Percentiles rank a stretch among this genome's conserved stretches.
These are phyloP conservation scores for Ophioceras dolichostomum DNA, from an alignment of 2,329 filamentous ascomycete species.

Conservation along the genomic window DNA sequence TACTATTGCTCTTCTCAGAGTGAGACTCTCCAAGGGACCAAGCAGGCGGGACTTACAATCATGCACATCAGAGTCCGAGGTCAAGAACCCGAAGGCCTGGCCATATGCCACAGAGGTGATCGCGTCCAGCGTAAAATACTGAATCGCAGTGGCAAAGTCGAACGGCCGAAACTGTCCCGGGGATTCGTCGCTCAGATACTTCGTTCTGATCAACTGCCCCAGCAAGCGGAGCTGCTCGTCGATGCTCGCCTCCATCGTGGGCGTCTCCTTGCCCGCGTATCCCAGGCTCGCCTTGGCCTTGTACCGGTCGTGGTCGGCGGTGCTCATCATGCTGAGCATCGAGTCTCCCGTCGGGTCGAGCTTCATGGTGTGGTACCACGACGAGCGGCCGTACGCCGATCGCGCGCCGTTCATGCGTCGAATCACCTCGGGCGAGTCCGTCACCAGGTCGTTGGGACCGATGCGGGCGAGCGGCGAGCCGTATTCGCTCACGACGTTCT, in stretches of 20 bases:
- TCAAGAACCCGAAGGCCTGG: slow-evolving; percentile 28
- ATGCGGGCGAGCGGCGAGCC: slow-evolving; percentile 17
- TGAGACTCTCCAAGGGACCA: too few relatives aligned
- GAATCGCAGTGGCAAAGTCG: slow-evolving; percentile 29
- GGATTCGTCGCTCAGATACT: slow-evolving; percentile 7
- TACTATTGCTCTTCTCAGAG: too few relatives aligned
- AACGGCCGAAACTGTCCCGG: slow-evolving; percentile 13
- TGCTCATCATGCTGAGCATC: slow-evolving; percentile 28
- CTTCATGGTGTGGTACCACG: slow-evolving; percentile 31
- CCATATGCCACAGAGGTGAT: slow-evolving; percentile 36
- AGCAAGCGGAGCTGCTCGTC: slow-evolving; percentile 10
- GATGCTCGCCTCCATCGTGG: slow-evolving; percentile 12
- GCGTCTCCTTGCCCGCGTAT: slow-evolving; percentile 16
- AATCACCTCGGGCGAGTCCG: slow-evolving; percentile 18
- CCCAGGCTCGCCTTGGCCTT: slow-evolving; percentile 13
- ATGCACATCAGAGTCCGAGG: slow-evolving; percentile 27
- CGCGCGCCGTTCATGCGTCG: slow-evolving; percentile 16
- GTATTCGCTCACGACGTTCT: slow-evolving; percentile 10
- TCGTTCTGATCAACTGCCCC: slow-evolving; percentile 7
- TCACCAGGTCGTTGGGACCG: slow-evolving; percentile 22
- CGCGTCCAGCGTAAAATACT: slow-evolving; percentile 37
- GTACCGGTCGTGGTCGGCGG: slow-evolving; percentile 14
- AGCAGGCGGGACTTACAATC: too few relatives aligned
- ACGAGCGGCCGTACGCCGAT: slow-evolving; percentile 15
- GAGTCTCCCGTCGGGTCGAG: slow-evolving; percentile 33